These are phyloP conservation scores for Fraxinus dipetala DNA, from an alignment of 305 asterid genomes.

Conservation along the genomic window DNA sequence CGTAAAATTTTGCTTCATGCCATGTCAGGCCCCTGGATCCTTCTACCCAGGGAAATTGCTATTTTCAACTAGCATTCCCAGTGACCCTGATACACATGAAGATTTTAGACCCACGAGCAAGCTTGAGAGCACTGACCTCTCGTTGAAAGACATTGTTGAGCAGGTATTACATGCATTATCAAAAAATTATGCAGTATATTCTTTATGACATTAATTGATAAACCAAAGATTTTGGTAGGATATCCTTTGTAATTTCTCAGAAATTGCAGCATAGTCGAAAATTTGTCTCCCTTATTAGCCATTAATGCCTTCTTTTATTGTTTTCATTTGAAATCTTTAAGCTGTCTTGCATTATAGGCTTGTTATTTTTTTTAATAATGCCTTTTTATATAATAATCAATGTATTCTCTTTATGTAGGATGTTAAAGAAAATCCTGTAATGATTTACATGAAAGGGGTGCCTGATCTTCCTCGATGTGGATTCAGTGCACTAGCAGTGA, in stretches of 20 bases:
- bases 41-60: conserved; percentile 37
- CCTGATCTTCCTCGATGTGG: conserved; percentile 93
- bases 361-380: conserved; percentile 4
- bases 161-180: conserved; percentile 49
- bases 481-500: conserved; percentile 89
- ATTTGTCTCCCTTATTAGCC: conserved; percentile 6
- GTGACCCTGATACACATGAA: conserved; percentile 85
- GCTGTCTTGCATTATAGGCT: conserved; percentile 8
- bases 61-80: conserved; percentile 57
- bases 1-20: conserved; percentile 24
- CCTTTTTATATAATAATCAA: conserved; percentile 20
- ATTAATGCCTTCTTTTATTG: neutral
- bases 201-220: conserved; percentile 6
- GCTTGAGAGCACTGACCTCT: conserved; percentile 50
- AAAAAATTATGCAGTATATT: neutral
- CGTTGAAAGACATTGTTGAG: conserved; percentile 72
- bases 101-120: conserved; percentile 79
- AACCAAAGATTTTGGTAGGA: neutral
- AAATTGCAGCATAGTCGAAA: conserved; percentile 3
- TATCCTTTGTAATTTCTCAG: neutral
- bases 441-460: conserved; percentile 98
- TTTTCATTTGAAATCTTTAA: neutral
- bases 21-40: conserved; percentile 47
- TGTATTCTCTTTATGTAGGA: conserved; percentile 51
- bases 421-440: conserved; percentile 85